Conservation (phyloP, 148 eudicot species). For the Dysphania ambrosioides region DNA sequence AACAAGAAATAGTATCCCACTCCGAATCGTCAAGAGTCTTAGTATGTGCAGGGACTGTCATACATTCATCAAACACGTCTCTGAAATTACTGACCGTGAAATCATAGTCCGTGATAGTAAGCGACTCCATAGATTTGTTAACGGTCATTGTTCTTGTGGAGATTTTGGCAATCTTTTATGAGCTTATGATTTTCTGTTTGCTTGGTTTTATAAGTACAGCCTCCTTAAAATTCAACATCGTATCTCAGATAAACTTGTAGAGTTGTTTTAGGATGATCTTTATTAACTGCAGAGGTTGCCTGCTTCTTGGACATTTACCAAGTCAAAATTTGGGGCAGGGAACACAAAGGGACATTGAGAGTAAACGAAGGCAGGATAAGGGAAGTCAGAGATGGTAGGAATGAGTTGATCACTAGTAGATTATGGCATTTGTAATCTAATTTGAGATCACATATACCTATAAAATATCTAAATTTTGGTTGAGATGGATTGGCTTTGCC, state of each 20-base stretch:
- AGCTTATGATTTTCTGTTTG: background rate
- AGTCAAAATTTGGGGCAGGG: too few species aligned
- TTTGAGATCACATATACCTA: too few species aligned
- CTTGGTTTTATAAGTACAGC: background rate
- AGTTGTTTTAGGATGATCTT: too few species aligned
- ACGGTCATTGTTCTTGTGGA: slow-evolving; percentile 65
- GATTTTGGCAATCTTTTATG: slow-evolving; percentile 54
- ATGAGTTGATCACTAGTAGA: background rate
- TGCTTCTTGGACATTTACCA: too few species aligned
- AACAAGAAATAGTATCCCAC: slow-evolving; percentile 28
- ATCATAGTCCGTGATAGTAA: slow-evolving; percentile 66
- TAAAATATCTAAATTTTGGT: too few species aligned
- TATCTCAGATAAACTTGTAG: background rate
- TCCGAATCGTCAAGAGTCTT: slow-evolving; percentile 53
- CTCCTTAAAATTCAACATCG: background rate
- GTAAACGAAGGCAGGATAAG: too few species aligned
- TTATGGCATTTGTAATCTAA: too few species aligned
- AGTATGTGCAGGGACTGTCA: slow-evolving; percentile 69
- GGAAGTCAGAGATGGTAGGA: too few species aligned
- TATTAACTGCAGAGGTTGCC: too few species aligned
- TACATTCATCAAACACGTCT: slow-evolving; percentile 49
- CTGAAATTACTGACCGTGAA: slow-evolving; percentile 42
- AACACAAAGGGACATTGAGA: too few species aligned
- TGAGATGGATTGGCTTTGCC: too few species aligned
- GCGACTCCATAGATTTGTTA: slow-evolving; percentile 54